Evolutionary conservation across 2,329 filamentous ascomycete genomes (phyloP), one percentile per base, ranked within the genome.

Genomic region (Exophiala sideris): DNA sequence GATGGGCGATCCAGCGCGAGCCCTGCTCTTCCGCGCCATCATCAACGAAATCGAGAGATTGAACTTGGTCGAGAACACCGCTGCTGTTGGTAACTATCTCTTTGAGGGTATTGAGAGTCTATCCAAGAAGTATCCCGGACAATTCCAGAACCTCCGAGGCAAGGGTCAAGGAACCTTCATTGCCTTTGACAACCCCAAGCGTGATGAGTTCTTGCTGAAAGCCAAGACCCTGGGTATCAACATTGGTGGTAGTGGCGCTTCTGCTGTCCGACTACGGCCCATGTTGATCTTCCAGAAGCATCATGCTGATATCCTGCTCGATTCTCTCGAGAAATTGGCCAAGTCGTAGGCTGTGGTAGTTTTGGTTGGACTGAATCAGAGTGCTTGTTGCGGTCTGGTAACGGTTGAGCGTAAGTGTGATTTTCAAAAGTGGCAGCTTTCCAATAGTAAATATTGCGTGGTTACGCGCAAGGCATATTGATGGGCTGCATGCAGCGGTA

Each of bases 221-320:
- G 89, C 87, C 59, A 96, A 95, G 84, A 76, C 73, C 5, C 77
- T 89, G 32, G 91, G 91, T 58, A 75, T 96, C 69, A 96, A 96
- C 75, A 88, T 96, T 68, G 91, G 91, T 57, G 91, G 91, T 48
- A 87, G 85, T 64, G 91, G 91, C 11, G 79, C 80, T 66, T 77
- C 67, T 50, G 89, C 91, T 24, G 87, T 96, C 10, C 78, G 91
- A 47, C 75, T 96, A 68, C 78, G 91, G 65, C 91, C 91, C 40
- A 96, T 96, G 91, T 75, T 96, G 64, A 86, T 91, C 67, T 94
- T 96, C 79, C 88, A 96, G 82, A 83, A 90, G 79, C 83, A 87
- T 70, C 92, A 97, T 73, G 91, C 60, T 45, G 89, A 96, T 73
- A 84, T 96, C 56, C 76, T 96, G 64, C 72, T 95, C 45, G 89